These are phyloP conservation scores for Schizosaccharomyces lindneri DNA, from an alignment of 805 yeast species.

Conservation along the genomic window DNA sequence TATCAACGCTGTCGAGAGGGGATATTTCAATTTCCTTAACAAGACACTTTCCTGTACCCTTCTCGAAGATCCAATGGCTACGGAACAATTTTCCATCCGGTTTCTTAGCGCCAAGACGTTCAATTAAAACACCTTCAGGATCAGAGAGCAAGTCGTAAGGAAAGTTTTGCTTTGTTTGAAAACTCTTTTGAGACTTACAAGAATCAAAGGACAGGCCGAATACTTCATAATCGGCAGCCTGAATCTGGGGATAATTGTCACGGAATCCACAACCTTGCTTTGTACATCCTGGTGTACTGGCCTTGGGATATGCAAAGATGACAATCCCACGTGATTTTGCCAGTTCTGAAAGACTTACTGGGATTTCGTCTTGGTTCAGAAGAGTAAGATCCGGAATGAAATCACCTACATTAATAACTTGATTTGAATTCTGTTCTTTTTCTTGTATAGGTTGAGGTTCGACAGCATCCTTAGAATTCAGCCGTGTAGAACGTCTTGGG, in stretches of 20 bases:
- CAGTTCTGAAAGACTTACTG: slow-evolving; percentile 23
- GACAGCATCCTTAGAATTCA: too few species aligned
- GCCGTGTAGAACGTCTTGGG: too few species aligned
- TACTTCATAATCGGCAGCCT: slow-evolving; percentile 28
- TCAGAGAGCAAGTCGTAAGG: slow-evolving; percentile 58
- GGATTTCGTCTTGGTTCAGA: slow-evolving; percentile 43
- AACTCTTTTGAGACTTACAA: slow-evolving; percentile 53
- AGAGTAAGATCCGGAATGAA: slow-evolving; percentile 39
- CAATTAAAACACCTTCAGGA: slow-evolving; percentile 3
- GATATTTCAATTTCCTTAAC: neutral
- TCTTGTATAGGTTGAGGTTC: too few species aligned
- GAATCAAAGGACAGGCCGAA: slow-evolving; percentile 68
- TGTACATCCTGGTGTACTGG: slow-evolving; percentile 43
- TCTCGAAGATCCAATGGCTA: slow-evolving; percentile 1
- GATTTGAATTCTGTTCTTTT: too few species aligned
- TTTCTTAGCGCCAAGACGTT: neutral
- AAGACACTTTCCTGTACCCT: neutral
- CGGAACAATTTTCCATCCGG: neutral
- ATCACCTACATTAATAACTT: slow-evolving; percentile 28
- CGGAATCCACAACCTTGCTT: slow-evolving; percentile 81
- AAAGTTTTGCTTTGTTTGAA: slow-evolving; percentile 46
- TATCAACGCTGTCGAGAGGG: neutral
- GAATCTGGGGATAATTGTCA: slow-evolving; percentile 30
- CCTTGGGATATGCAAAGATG: slow-evolving; percentile 4
- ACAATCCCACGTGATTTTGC: slow-evolving; percentile 3